Evolutionary conservation across 768 basidiomycete species (phyloP), one percentile per base, ranked within the genome.

Genomic region (Pleurotus salmoneostramineus): DNA sequence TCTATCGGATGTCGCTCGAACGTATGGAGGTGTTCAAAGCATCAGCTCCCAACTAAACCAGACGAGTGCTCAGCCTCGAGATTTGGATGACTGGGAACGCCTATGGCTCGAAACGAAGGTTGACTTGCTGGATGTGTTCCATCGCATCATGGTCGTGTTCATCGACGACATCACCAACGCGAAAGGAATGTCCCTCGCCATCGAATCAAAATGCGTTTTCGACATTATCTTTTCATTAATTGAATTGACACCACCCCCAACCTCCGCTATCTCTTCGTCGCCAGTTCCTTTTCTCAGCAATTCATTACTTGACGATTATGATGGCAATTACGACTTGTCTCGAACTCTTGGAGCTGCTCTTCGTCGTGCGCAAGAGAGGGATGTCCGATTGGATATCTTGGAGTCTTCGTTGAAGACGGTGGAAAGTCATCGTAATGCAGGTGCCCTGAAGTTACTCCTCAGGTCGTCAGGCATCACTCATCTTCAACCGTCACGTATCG

Each of bases 51-150:
- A 65, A 32, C 60, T 65, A 31, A 56, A 66, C 33, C 50, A 66
- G 27, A 56, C 68, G 21, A 59, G 56, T 4, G 62, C 59, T 6
- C 63, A 63, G 35, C 62, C 68, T 10, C 65, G 71, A 56, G 66
- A 72, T 4, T 68, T 76, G 12, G 83, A 85, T 61, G 80, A 89
- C 51, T 92, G 89, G 89, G 84, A 88, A 61, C 74, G 73, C 11
- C 76, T 88, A 47, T 89, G 87, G 82, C 74, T 91, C 5, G 80
- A 85, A 57, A 85, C 87, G 2, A 93, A 92, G 71, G 84, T 88
- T 6, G 81, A 83, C 17, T 71, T 91, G 27, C 70, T 93, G 15
- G 90, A 93, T 61, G 66, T 78, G 3, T 88, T 89, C 68, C 88
- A 91, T 61, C 66, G 83, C 50, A 64, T 89, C 34, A 58, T 89